Conservation (phyloP, 2,329 filamentous ascomycete species). For the Dendryphion nanum region DNA sequence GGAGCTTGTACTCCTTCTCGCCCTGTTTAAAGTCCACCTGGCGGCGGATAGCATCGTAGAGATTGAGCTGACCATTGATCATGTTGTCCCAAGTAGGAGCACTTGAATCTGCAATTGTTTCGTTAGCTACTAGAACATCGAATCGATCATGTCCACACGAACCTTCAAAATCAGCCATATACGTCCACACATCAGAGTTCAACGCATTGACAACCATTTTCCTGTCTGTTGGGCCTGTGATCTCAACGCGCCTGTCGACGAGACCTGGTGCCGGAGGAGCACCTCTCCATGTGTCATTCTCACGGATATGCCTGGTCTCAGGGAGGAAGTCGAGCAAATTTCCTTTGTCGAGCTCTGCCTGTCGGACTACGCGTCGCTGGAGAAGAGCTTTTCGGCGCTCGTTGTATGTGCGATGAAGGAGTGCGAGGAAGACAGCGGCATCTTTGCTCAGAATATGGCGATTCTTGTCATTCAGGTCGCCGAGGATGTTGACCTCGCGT, state of each 20-base stretch:
- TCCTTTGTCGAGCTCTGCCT: constrained; percentile 91
- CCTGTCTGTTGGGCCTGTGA: constrained; percentile 92
- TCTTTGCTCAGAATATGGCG: constrained; percentile 90
- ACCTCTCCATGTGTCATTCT: constrained; percentile 90
- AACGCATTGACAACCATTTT: constrained; percentile 99
- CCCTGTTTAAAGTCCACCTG: constrained; percentile 97
- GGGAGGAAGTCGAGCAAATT: constrained; percentile 89
- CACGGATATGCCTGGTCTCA: constrained; percentile 92
- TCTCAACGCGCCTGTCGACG: constrained; percentile 91
- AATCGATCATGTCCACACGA: constrained; percentile 24
- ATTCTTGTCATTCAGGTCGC: constrained; percentile 72
- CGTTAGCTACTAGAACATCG: neutral
- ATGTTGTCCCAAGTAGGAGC: constrained; percentile 99
- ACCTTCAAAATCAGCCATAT: constrained; percentile 99
- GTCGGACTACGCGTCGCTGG: constrained; percentile 79
- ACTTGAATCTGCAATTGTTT: constrained; percentile 70
- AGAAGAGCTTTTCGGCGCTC: constrained; percentile 81
- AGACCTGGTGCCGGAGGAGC: constrained; percentile 88
- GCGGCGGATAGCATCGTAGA: constrained; percentile 91
- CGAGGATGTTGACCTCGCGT: constrained; percentile 84
- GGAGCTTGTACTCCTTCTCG: constrained; percentile 94
- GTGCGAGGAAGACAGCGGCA: constrained; percentile 86
- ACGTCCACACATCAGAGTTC: constrained; percentile 96
- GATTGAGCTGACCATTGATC: constrained; percentile 96
- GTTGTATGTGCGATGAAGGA: constrained; percentile 95